Evolutionary conservation across 192 early-diverging fungal species (phyloP), one percentile per base, ranked within the genome.

Genomic region (Backusella liffmaniae): DNA sequence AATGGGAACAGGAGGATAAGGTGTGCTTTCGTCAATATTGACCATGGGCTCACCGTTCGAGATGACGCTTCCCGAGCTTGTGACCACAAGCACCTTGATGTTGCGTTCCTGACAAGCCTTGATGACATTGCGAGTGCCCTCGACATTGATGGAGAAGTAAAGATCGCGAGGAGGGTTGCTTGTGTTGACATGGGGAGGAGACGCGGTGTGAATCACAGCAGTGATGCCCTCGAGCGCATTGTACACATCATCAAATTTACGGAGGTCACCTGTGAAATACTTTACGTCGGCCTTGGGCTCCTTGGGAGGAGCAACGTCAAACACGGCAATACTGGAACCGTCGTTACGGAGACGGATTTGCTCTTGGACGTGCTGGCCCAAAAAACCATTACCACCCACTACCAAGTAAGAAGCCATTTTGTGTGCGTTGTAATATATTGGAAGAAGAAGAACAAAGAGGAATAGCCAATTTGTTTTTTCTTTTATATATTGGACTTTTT

Each of bases 151-250:
- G 30, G 83, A 87, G 42, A 92, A 93, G 84, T 91, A 94, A 77
- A 92, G 86, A 21, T 92, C 88, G 42, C 87, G 86, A 56, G 85
- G 85, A 3, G 91, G 84, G 72, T 86, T 86, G 74, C 91, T 91
- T 10, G 75, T 70, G 23, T 77, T 77, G 36, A 80, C 78, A 81
- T 93, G 91, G 66, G 92, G 85, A 5, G 96, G 96, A 1, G 95
- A 96, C 3, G 96, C 97, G 0, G 95, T 95, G 84, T 99, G 96
- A 84, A 99, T 92, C 23, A 95, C 94, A 62, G 82, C 86, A 3
- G 84, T 92, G 66, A 86, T 88, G 12, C 90, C 91, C 18, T 85
- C 79, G 10, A 93, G 79, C 1, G 95, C 95, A 1, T 77, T 41
- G 18, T 67, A 81, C 10, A 98, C 86, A 72, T 91, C 90, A 0